Percentiles rank a stretch among this genome's conserved stretches.
Evolutionary conservation across 345 rosid species (phyloP).

Genomic region (Syzygium aromaticum): DNA sequence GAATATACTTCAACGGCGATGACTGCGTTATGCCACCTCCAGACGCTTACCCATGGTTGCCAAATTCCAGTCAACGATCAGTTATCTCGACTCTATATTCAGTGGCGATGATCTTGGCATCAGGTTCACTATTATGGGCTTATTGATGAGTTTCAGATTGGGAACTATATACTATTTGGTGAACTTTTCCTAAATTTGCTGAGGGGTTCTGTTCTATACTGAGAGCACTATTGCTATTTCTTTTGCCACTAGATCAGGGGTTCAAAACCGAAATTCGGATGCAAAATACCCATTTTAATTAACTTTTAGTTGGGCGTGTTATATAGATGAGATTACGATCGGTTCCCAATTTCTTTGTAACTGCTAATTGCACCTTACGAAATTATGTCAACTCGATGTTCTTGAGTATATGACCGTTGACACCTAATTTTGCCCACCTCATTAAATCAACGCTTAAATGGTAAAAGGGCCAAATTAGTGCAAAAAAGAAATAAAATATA

Average conservation of each 20-base stretch:
- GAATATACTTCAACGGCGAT: constrained; percentile 88
- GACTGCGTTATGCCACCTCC: constrained; percentile 96
- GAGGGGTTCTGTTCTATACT: background rate
- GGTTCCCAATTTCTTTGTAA: background rate
- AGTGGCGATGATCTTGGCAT: background rate
- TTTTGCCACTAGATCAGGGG: background rate
- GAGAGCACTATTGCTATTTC: background rate
- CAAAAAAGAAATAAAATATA: no score
- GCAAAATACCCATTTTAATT: background rate
- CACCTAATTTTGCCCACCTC: no score
- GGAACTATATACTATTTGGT: background rate
- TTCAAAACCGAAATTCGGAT: background rate
- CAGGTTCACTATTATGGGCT: background rate
- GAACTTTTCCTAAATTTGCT: background rate
- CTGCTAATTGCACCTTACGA: background rate
- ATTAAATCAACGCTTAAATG: no score
- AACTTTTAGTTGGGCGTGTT: background rate
- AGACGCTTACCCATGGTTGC: constrained; percentile 77
- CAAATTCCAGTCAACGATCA: constrained; percentile 38
- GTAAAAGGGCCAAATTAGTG: no score
- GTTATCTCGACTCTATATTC: constrained; percentile 15
- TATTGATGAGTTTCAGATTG: background rate
- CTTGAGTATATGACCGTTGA: background rate
- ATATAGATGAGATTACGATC: background rate
- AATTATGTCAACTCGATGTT: background rate